Base-by-base conservation (phyloP, 176 grass and related monocot species). In the Oryza punctata region DNA sequence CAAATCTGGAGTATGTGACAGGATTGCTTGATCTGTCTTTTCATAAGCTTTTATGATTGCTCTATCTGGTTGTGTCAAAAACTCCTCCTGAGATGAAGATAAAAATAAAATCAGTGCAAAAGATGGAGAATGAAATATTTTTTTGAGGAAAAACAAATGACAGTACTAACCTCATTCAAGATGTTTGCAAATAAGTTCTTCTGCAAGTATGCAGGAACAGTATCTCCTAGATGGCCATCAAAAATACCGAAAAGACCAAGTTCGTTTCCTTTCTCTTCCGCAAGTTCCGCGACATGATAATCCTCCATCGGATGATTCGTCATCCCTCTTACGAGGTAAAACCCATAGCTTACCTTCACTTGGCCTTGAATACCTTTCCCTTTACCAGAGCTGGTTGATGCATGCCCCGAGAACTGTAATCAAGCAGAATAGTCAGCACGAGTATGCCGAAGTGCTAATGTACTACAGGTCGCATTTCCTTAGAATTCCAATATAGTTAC, bases 241-340 rank as follows among this genome's bases (percentile, higher is more conserved):
- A 80, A 96, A 11, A 96, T 93, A 57, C 86, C 94, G 59, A 96
- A 96, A 77, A 96, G 81, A 29, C 86, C 94, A 78, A 96, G 78
- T 74, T 91, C 86, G 1, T 76, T 79, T 54, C 81, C 88, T 33
- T 89, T 88, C 2, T 18, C 79, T 21, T 81, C 78, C 2, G 69
- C 21, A 63, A 96, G 91, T 43, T 93, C 88, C 0, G 69, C 91
- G 2, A 96, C 86, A 76, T 91, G 91, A 76, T 73, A 96, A 78
- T 96, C 94, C 87, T 96, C 94, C 94, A 96, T 96, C 5, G 94
- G 86, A 87, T 96, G 94, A 72, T 87, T 91, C 10, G 86, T 88
- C 81, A 71, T 87, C 40, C 94, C 94, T 80, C 85, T 89, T 35
- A 93, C 88, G 30, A 96, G 81, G 81, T 79, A 86, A 76, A 79